A percentile compares a stretch with the other conserved stretches of the same genome.
Evolutionary conservation across 1,284 basidiomycete genomes (phyloP).

Genomic region (Rhodofomes roseus): DNA sequence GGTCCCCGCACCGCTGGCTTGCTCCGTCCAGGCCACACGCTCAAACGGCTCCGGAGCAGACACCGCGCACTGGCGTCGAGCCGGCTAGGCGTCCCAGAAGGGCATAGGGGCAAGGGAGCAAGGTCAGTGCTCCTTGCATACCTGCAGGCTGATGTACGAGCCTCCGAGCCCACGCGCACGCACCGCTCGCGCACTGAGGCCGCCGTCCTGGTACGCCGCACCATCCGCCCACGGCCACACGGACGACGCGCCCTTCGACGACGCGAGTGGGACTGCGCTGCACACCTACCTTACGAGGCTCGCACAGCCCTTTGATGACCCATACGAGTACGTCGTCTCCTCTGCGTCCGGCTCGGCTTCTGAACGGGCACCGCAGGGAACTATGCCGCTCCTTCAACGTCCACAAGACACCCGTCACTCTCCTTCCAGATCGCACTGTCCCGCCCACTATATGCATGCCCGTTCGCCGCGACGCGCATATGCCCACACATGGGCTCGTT

Average conservation of each 20-base stretch:
- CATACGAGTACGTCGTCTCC: constrained; percentile 14
- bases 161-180: not conserved
- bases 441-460: constrained; percentile 16
- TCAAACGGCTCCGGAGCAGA: not conserved
- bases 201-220: constrained; percentile 3
- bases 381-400: constrained; percentile 23
- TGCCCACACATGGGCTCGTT: constrained; percentile 22
- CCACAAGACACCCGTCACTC: constrained; percentile 7
- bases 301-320: constrained; percentile 24
- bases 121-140: not conserved
- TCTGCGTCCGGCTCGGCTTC: not conserved
- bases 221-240: not conserved
- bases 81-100: not conserved
- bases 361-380: constrained; percentile 11
- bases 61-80: not conserved
- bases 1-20: not conserved
- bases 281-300: constrained; percentile 7
- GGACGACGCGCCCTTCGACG: not conserved
- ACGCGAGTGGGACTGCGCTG: not conserved
- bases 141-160: not conserved
- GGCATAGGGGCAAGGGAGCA: not conserved
- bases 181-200: constrained; percentile 3
- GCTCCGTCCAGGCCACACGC: not conserved
- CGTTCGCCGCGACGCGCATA: constrained; percentile 14
- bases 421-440: constrained; percentile 10